phyloP scores from a whole-genome alignment of 2,329 filamentous ascomycete genomes.

The Arthrobotrys entomopaga region DNA sequence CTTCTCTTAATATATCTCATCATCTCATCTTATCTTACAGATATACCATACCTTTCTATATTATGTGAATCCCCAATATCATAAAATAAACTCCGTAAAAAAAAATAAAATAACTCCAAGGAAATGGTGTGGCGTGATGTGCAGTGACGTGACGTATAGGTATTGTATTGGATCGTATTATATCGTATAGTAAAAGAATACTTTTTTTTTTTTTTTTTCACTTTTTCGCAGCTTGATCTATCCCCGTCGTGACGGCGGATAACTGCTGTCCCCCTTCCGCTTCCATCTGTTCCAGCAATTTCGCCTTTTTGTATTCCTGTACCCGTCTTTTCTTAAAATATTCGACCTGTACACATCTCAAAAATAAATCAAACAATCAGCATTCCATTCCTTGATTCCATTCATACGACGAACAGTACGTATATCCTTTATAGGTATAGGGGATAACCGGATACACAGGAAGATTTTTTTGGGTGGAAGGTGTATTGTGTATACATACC shows the following conservation, averaged over 20 bases:
- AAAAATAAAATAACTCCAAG: no score
- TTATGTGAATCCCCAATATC: no score
- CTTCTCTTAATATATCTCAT: no score
- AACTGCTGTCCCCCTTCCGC: conserved; percentile 76
- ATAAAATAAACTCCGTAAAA: neutral
- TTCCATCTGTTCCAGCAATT: conserved; percentile 78
- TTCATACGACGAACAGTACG: neutral
- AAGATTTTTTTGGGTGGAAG: no score
- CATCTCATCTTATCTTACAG: no score
- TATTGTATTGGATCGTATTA: neutral
- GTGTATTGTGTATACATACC: conserved; percentile 70
- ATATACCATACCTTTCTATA: neutral
- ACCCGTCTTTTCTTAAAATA: conserved; percentile 98
- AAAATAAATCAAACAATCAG: neutral
- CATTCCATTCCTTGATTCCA: neutral
- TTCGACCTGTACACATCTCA: conserved; percentile 72
- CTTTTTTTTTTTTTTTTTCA: no score
- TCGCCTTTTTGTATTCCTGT: conserved; percentile 86
- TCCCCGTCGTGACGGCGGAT: conserved; percentile 59
- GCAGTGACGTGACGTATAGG: neutral
- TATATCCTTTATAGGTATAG: neutral
- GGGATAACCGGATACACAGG: neutral
- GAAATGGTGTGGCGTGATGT: neutral
- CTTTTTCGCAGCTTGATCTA: conserved; percentile 20
- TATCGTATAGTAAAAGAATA: neutral